Evolutionary conservation across 768 basidiomycete species (phyloP), one percentile per base, ranked within the genome.

Genomic region (Lactarius sp.): DNA sequence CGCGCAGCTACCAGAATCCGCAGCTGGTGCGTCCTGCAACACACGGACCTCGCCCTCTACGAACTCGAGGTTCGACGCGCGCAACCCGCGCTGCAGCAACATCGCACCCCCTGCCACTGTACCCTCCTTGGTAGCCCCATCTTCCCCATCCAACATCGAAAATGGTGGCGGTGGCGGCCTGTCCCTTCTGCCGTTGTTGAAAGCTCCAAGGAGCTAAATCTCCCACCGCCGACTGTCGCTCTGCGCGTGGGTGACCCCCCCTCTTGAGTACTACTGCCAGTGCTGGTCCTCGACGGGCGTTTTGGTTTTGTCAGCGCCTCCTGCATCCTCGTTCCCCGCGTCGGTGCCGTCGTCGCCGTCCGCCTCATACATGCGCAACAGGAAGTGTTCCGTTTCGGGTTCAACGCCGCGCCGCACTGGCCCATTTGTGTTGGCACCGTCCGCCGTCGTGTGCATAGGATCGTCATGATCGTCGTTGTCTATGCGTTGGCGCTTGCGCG

Each of bases 371-470:
- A 61, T 64, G 52, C 62, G 60, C 56, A 74, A 60, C 22, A 73
- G 58, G 70, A 74, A 75, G 55, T 68, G 68, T 58, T 75, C 73
- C 6, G 74, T 75, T 59, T 75, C 72, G 50, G 73, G 68, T 59
- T 73, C 67, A 36, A 74, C 66, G 2, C 64, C 69, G 16, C 69
- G 69, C 31, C 58, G 64, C 37, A 63, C 47, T 20, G 46, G 31
- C 10, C 9, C n/a, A n/a, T 7, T 16, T 6, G 12, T 36, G 6
- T 42, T 20, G 18, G 46, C 42, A 1, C 39, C 41, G 46, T 50
- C 46, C 44, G 16, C 36, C 34, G 52, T 42, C 6, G 51, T 51
- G 8, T 64, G 62, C 46, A 58, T 50, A 9, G 52, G 34, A 2
- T 50, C 65, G 39, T 64, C 58, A 13, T 44, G 33, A 4, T 33